Evolutionary conservation across 768 basidiomycete genomes (phyloP).

Genomic region (Kwoniella mangroviensis): DNA sequence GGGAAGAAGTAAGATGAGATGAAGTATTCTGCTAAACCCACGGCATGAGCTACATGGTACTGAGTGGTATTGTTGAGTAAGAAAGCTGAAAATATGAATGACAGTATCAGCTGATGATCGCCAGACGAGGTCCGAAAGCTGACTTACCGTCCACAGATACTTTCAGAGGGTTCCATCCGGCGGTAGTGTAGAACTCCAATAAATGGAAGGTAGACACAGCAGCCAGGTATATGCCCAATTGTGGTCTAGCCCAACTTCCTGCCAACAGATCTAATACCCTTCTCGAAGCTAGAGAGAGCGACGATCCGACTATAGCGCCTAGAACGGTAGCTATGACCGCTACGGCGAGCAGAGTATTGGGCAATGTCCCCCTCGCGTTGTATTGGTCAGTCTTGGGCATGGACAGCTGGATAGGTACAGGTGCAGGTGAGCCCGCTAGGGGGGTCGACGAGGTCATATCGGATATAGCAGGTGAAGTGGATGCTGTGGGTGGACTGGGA

Average conservation of each 20-base stretch:
- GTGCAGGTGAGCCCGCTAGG: constrained; percentile 3
- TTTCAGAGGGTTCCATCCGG: constrained; percentile 92
- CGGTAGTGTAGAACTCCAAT: constrained; percentile 92
- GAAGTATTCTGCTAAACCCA: constrained; percentile 80
- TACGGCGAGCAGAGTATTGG: constrained; percentile 85
- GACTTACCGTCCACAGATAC: constrained; percentile 88
- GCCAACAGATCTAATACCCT: constrained; percentile 21
- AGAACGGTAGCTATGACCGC: constrained; percentile 83
- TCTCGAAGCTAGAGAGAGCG: constrained; percentile 59
- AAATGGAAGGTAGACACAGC: constrained; percentile 89
- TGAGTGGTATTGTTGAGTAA: constrained; percentile 83
- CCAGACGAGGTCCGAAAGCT: background rate
- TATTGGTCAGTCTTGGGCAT: constrained; percentile 46
- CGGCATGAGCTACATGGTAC: constrained; percentile 82
- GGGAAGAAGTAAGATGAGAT: constrained; percentile 72
- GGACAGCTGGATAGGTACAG: constrained; percentile 3
- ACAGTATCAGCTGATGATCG: constrained; percentile 20
- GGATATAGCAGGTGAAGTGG: constrained; percentile 8
- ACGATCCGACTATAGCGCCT: constrained; percentile 71
- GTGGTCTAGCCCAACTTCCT: constrained; percentile 71
- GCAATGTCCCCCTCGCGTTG: constrained; percentile 66
- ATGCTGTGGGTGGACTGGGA: background rate
- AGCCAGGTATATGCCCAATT: constrained; percentile 80
- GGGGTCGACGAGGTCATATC: constrained; percentile 15
- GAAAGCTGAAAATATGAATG: constrained; percentile 67